Conservation (phyloP, 2,329 filamentous ascomycete genomes). For the Pseudocercospora crystallina region DNA sequence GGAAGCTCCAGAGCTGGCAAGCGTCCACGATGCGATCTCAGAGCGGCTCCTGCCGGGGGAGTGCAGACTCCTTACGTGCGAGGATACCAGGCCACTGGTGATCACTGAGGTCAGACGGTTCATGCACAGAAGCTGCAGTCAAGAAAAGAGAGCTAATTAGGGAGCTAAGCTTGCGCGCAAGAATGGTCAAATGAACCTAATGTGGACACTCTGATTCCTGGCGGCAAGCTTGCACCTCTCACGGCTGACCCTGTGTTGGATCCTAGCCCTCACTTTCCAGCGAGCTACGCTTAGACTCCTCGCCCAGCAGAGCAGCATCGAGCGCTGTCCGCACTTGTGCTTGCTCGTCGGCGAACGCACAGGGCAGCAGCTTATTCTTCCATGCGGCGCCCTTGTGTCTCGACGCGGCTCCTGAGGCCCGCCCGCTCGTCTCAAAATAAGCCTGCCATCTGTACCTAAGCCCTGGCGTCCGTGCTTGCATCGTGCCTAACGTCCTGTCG, state of each 20-base stretch:
- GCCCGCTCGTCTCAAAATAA: constrained; percentile 29
- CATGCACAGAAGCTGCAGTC: not conserved
- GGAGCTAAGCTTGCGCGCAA: not conserved
- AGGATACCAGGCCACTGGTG: constrained; percentile 1
- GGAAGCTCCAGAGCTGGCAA: not conserved
- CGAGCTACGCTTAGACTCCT: not conserved
- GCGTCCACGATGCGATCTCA: constrained; percentile 4
- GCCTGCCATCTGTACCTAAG: constrained; percentile 25
- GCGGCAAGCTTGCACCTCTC: constrained; percentile 4
- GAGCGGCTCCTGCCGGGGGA: constrained; percentile 6
- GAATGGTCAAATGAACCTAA: constrained; percentile 8
- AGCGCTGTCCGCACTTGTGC: not conserved
- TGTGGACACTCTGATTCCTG: constrained; percentile 4
- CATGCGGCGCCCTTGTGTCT: constrained; percentile 19
- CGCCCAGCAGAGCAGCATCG: constrained; percentile 3
- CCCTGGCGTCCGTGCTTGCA: constrained; percentile 23
- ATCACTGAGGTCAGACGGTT: not conserved
- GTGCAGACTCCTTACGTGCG: constrained; percentile 4
- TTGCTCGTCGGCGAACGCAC: constrained; percentile 10
- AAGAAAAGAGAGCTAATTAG: constrained; percentile 13
- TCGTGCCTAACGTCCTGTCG: constrained; percentile 18
- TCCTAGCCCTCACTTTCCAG: constrained; percentile 2
- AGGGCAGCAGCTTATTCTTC: constrained; percentile 20
- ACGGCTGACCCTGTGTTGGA: constrained; percentile 8
- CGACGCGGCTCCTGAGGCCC: constrained; percentile 18